Base-by-base conservation (phyloP, 225 moss, liverwort and hornwort species). In the Anthoceros angustus region DNA sequence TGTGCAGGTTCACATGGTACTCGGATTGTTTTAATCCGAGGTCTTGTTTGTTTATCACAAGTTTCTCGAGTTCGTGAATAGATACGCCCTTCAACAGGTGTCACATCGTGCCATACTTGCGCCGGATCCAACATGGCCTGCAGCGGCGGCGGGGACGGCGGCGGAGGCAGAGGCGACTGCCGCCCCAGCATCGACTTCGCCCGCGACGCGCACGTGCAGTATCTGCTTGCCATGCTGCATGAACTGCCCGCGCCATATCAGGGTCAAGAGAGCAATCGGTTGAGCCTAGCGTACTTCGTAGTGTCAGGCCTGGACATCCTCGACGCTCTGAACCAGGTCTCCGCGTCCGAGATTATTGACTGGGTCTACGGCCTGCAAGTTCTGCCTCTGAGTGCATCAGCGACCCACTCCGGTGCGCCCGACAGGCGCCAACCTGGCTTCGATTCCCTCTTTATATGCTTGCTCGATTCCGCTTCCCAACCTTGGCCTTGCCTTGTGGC, bases 351-450 rank as follows among this genome's bases (percentile, higher is more conserved):
- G 61, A 79, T 88, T 63, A 87, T 86, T 70, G 74, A 75, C 38
- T 98, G 98, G 98, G 84, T 98, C 9, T 98, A 98, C 71, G 79
- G 86, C 15, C 83, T 98, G 73, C 98, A 98, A 80, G 98, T 98
- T 72, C 84, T 98, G 64, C 92, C 98, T 42, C 45, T 83, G 61
- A 67, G 68, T 68, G 71, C 42, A 46, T 76, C 71, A 68, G 72
- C 77, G 42, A 64, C 46, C 41, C 78, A 78, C 67, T 66, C 75
- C 70, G 64, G 72, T 12, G 66, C 68, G 45, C 72, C 69, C 40
- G 80, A 87, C 87, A 81, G 41, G 62, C 65, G 39, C 62, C 66
- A 8, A 41, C 43, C 9, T 26, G 20, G 42, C 42, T 70, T 42
- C 62, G 15, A 38, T 2, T 3, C n/a, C 14, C 55, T 9, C 55